Conservation (phyloP, 1,284 basidiomycete species). For the Wolfiporia cocos region DNA sequence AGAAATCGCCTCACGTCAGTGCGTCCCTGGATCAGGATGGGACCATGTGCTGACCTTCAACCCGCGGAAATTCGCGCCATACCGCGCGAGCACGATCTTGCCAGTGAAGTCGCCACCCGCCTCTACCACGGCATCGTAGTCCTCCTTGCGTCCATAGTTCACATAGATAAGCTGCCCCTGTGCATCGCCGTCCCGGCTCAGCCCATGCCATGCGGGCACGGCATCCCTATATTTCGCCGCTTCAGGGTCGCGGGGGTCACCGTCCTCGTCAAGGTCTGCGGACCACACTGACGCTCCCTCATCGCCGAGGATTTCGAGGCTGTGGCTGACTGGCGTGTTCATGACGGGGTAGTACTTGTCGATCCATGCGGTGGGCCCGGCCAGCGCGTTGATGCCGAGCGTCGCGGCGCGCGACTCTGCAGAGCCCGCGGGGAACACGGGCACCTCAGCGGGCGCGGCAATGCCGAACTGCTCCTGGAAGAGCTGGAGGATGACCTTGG, state of each 20-base stretch:
- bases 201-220: constrained; percentile 66
- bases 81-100: constrained; percentile 82
- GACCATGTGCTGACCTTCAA: constrained; percentile 48
- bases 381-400: constrained; percentile 40
- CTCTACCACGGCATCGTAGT: constrained; percentile 28
- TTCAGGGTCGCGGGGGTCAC: constrained; percentile 55
- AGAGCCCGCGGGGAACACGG: constrained; percentile 60
- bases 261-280: constrained; percentile 67
- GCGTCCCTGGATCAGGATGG: not conserved
- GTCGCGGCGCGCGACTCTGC: constrained; percentile 59
- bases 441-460: constrained; percentile 32
- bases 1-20: too few species aligned
- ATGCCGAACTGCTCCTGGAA: constrained; percentile 61
- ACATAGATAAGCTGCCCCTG: constrained; percentile 75
- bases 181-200: constrained; percentile 60
- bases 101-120: constrained; percentile 71
- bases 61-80: constrained; percentile 80
- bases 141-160: constrained; percentile 73
- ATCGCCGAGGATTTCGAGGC: constrained; percentile 52
- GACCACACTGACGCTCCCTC: constrained; percentile 57
- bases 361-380: constrained; percentile 65
- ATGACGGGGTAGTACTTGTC: constrained; percentile 80
- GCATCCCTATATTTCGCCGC: constrained; percentile 53
- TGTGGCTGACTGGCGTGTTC: constrained; percentile 66
- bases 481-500: constrained; percentile 54